Base-by-base conservation (phyloP, 768 basidiomycete species). In the Holtermanniella nyarrowii region DNA sequence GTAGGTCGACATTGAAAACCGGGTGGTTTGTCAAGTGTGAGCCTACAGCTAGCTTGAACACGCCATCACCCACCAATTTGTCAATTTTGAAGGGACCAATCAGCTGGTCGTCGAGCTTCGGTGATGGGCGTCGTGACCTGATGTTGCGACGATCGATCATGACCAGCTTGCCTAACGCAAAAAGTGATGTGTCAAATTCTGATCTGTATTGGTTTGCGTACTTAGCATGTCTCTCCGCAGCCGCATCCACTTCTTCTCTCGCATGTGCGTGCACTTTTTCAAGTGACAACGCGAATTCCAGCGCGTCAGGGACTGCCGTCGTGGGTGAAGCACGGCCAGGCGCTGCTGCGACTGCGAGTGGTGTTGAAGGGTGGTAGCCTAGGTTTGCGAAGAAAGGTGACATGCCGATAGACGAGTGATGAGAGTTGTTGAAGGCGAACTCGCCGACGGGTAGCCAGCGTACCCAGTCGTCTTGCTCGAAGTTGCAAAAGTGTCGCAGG, bases 381-480 rank as follows among this genome's bases (percentile, higher is more conserved):
- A 63, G 56, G 46, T 65, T 62, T 26, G 4, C 20, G 26, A 49
- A 53, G 61, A 75, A 75, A 0, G 75, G 76, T 0, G 74, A 58
- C 4, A 59, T 24, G 1, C 56, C 50, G 0, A 70, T 76, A 0
- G 72, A 48, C 0, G 65, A 52, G 23, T 74, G 66, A 1, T 41
- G 16, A 0, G 62, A 40, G 51, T 73, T 65, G 49, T 75, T 74
- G 52, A 75, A 73, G 0, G 63, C 48, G 31, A 75, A 75, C 31
- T 71, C 63, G 0, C 74, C 71, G 0, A 72, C 42, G 0, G 72
- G 46, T 0, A 77, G 56, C 49, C 71, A 68, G 0, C 67, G 55
- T 0, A 49, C 22, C 76, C 76, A 77, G 41, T 53, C 44, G 27
- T 74, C 64, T 3, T 65, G 50, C 31, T 75, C 70, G 44, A 71